phyloP scores from a whole-genome alignment of 768 basidiomycete species.

The Lentinula detonsa region DNA sequence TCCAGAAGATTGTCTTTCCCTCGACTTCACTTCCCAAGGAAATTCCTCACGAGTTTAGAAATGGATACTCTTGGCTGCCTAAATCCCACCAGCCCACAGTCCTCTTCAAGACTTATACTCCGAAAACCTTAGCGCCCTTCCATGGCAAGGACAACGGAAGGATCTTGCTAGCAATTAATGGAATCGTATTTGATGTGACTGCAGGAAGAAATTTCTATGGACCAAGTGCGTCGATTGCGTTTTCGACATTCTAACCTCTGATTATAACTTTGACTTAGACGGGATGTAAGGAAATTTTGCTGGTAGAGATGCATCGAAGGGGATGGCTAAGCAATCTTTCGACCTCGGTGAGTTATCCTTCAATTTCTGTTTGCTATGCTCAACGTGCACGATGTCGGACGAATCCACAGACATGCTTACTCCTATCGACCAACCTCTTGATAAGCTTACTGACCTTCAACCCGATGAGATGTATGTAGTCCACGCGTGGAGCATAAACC shows the following conservation, averaged over 20 bases:
- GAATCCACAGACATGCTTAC: constrained; percentile 76
- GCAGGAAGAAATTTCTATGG: constrained; percentile 90
- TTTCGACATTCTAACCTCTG: background rate
- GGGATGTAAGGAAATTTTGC: constrained; percentile 99
- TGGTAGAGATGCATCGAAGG: constrained; percentile 90
- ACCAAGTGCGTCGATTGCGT: constrained; percentile 55
- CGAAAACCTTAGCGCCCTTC: constrained; percentile 66
- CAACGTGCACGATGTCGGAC: background rate
- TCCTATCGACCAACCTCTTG: constrained; percentile 78
- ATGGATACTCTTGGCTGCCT: constrained; percentile 91
- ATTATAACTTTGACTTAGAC: constrained; percentile 36
- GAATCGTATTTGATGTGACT: constrained; percentile 91
- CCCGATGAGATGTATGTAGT: constrained; percentile 73
- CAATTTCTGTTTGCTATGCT: background rate
- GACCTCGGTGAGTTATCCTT: constrained; percentile 60
- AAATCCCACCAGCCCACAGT: constrained; percentile 73
- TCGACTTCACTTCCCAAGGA: constrained; percentile 41
- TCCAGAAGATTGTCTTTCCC: constrained; percentile 71
- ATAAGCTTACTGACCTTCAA: constrained; percentile 74
- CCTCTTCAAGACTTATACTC: constrained; percentile 73
- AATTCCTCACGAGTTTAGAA: constrained; percentile 67
- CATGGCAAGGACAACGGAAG: constrained; percentile 58
- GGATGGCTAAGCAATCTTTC: constrained; percentile 98
- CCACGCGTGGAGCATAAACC: background rate
- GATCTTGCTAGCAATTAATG: constrained; percentile 83